Conservation (phyloP, 2,329 filamentous ascomycete species). For the Ramichloridium luteum region DNA sequence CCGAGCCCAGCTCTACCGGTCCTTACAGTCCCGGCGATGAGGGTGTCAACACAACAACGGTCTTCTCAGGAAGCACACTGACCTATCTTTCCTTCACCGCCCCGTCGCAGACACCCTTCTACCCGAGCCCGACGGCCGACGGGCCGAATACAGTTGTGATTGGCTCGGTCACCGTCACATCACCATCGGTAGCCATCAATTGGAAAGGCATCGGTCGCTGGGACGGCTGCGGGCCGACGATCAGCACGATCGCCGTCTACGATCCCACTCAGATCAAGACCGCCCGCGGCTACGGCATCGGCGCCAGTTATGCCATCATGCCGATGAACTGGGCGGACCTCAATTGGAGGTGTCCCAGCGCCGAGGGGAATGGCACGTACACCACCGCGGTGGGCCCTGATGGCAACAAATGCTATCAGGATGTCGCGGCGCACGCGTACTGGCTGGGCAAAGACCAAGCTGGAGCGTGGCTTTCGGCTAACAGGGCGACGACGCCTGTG, state of each 20-base stretch:
- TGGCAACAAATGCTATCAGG: constrained; percentile 14
- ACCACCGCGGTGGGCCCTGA: constrained; percentile 6
- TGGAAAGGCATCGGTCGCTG: constrained; percentile 9
- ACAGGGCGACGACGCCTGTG: no score
- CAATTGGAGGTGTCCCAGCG: constrained; percentile 14
- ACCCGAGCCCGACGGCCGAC: no score
- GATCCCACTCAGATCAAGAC: constrained; percentile 12
- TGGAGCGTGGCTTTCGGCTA: no score
- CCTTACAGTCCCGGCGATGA: no score
- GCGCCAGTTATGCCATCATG: constrained; percentile 7
- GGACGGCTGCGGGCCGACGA: constrained; percentile 15
- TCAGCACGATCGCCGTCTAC: constrained; percentile 13
- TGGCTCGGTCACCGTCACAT: constrained; percentile 14
- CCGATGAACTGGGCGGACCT: constrained; percentile 16
- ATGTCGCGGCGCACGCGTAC: constrained; percentile 16
- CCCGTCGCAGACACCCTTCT: no score
- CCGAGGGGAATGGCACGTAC: constrained; percentile 8
- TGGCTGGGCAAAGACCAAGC: no score
- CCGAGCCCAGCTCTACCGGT: no score
- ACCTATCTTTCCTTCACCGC: no score
- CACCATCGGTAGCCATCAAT: constrained; percentile 12
- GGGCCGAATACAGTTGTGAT: constrained; percentile 15
- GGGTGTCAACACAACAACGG: no score
- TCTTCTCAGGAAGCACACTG: no score
- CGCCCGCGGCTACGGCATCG: constrained; percentile 11